Evolutionary conservation across 176 grass and related monocot genomes (phyloP), one percentile per base, ranked within the genome.

Genomic region (Cenchrus purpureus): DNA sequence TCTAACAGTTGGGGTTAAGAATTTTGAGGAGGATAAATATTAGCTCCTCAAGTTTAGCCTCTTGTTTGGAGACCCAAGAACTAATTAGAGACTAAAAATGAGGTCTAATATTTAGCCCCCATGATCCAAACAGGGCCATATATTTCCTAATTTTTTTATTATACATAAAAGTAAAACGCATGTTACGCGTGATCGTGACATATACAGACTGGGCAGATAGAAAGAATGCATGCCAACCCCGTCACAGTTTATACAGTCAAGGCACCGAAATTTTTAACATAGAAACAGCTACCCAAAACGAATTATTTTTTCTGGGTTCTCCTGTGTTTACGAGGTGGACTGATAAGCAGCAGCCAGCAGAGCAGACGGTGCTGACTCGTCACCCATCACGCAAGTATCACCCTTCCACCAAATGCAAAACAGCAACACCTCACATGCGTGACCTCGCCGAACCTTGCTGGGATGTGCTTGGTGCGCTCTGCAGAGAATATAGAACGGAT

Each of bases 401-500:
- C 65, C 53, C 31, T 32, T 32, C 25, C 10, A 15, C 40, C 65
- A 12, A 16, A 37, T 77, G 62, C 45, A 44, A 3, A 34, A 58
- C 6, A 28, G 44, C 48, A 19, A 44, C 48, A 19, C 54, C 57
- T 91, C 82, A 91, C 86, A 91, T 80, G 29, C 86, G 90, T 40
- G 90, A 83, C 78, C 78, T 91, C 25, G 86, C 54, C 5, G 78
- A 79, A 85, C 79, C 73, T 78, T 85, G 57, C 42, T 75, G 65
- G 0, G 86, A 34, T 40, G 34, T 11, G 50, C 49, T 76, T 25
- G 77, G 48, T 17, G 82, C 66, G 32, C 78, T 88, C 90, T 91
- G 86, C 58, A 19, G 42, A 60, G 44, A 72, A 73, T 10, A 29
- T 1, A 44, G 65, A 52, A 79, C 11, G 0, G 13, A 31, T 74